A percentile compares a stretch with the other conserved stretches of the same genome.
Conservation (phyloP, 2,329 filamentous ascomycete species). For the Xylaria sp. region DNA sequence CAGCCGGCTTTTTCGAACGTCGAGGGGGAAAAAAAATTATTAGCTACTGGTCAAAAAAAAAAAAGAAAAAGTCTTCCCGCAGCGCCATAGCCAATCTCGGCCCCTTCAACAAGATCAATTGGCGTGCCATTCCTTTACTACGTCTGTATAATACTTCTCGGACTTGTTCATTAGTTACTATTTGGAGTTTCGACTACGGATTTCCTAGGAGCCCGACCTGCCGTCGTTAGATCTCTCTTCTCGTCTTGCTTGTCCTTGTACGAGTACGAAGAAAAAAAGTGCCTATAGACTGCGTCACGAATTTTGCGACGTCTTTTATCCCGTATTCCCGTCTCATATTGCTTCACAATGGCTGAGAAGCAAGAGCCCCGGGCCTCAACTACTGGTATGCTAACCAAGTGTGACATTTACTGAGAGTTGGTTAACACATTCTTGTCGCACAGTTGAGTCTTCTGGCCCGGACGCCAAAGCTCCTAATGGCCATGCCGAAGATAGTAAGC, state of each 20-base stretch:
- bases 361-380: slow-evolving; percentile 28
- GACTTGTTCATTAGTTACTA: slow-evolving; percentile 27
- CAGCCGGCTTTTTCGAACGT: slow-evolving; percentile 30
- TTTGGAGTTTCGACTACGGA: slow-evolving; percentile 23
- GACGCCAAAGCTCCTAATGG: slow-evolving; percentile 30
- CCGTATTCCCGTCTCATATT: slow-evolving; percentile 14
- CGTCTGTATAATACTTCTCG: slow-evolving; percentile 36
- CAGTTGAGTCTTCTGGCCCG: slow-evolving; percentile 28
- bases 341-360: slow-evolving; percentile 35
- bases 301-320: slow-evolving; percentile 12
- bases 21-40: slow-evolving; percentile 25
- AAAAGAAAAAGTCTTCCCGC: slow-evolving; percentile 18
- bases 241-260: slow-evolving; percentile 27
- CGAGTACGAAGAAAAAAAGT: slow-evolving; percentile 22
- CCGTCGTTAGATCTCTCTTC: slow-evolving; percentile 26
- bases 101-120: slow-evolving; percentile 23
- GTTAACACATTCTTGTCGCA: slow-evolving; percentile 16
- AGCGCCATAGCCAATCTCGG: slow-evolving; percentile 13
- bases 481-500: slow-evolving; percentile 23
- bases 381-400: slow-evolving; percentile 29
- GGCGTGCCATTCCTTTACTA: slow-evolving; percentile 31
- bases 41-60: slow-evolving; percentile 19
- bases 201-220: slow-evolving; percentile 17
- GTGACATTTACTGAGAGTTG: background rate
- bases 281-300: slow-evolving; percentile 23